These are phyloP conservation scores for Alternaria hordeiaustralica DNA, from an alignment of 2,329 filamentous ascomycete genomes.

Conservation along the genomic window DNA sequence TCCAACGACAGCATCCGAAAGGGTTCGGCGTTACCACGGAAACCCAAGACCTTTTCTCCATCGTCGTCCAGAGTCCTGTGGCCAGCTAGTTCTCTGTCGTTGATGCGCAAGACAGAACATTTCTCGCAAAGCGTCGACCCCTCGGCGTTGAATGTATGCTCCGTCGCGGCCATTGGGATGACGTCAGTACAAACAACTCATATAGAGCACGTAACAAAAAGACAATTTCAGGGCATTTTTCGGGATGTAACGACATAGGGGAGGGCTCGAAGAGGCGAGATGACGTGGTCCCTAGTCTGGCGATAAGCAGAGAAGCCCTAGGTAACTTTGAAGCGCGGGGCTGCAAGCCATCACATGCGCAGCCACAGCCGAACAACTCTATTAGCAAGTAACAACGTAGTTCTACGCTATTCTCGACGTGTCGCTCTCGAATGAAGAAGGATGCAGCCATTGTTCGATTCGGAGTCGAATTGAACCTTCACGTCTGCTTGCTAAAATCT, in stretches of 20 bases:
- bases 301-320: not conserved
- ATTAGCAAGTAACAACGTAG: not conserved
- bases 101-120: not conserved
- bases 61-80: not conserved
- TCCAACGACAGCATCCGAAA: not conserved
- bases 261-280: not conserved
- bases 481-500: not conserved
- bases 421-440: not conserved
- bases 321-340: not conserved
- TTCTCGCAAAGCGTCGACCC: not conserved
- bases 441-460: not conserved
- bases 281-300: not conserved
- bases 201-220: no score
- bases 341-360: not conserved
- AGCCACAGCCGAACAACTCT: not conserved
- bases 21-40: no score
- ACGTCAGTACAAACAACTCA: not conserved
- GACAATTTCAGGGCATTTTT: no score
- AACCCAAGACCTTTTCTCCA: not conserved
- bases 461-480: not conserved
- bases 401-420: not conserved
- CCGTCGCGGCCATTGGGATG: not conserved
- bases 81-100: not conserved
- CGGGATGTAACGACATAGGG: no score
- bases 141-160: not conserved